phyloP scores from a whole-genome alignment of 306 rosid genomes.

The Myrica gale region DNA sequence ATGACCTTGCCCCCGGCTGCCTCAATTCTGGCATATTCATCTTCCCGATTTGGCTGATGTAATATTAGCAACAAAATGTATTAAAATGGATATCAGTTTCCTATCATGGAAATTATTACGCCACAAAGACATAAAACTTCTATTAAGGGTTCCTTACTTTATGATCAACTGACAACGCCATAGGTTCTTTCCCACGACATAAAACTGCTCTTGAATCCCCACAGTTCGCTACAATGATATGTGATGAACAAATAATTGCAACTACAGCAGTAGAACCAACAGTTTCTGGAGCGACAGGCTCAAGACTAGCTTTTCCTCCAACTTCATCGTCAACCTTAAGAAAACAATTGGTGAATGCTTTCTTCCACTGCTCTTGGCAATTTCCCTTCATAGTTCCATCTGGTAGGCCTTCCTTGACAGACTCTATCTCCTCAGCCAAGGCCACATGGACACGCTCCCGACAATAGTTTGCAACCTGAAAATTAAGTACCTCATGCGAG shows the following conservation, averaged over 20 bases:
- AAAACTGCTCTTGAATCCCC: conserved; percentile 96
- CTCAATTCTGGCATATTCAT: conserved; percentile 83
- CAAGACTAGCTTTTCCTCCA: conserved; percentile 62
- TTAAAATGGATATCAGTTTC: conserved; percentile 31
- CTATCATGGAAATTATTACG: conserved; percentile 10
- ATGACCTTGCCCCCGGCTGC: conserved; percentile 95
- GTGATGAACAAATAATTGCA: conserved; percentile 75
- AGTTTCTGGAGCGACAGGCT: conserved; percentile 81
- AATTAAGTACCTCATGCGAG: conserved; percentile 21
- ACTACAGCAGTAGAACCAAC: conserved; percentile 93
- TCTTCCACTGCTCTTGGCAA: conserved; percentile 78
- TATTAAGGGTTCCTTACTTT: conserved; percentile 50
- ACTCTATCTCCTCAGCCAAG: conserved; percentile 76
- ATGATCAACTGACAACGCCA: conserved; percentile 83
- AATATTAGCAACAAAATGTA: conserved; percentile 6
- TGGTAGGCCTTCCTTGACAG: conserved; percentile 43
- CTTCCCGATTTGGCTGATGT: conserved; percentile 80
- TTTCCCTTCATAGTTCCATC: conserved; percentile 39
- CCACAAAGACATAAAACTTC: conserved; percentile 4
- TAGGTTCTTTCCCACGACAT: conserved; percentile 80
- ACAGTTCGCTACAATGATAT: conserved; percentile 77
- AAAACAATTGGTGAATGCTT: conserved; percentile 67
- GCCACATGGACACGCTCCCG: conserved; percentile 74
- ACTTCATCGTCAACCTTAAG: conserved; percentile 76
- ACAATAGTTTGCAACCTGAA: conserved; percentile 83